Evolutionary conservation across 495 filamentous ascomycete genomes (phyloP).

Genomic region (Copromyces sp.): DNA sequence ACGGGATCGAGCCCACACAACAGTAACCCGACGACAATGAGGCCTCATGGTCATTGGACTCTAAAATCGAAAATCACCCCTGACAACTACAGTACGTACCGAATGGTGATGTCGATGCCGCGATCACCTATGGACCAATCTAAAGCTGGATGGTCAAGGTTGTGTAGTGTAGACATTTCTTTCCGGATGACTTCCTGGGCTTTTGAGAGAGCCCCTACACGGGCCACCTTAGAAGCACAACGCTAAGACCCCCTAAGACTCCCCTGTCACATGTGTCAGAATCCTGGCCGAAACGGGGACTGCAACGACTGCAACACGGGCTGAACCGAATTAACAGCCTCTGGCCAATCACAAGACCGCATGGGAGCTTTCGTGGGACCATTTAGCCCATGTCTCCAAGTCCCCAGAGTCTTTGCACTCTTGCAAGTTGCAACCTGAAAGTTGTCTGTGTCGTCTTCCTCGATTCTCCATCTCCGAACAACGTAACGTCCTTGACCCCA

Average conservation of each 20-base stretch:
- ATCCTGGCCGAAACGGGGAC: conserved; percentile 23
- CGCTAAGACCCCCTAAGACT: neutral
- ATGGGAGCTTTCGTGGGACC: neutral
- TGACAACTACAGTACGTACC: neutral
- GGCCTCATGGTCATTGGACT: neutral
- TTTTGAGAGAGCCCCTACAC: neutral
- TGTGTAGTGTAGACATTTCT: neutral
- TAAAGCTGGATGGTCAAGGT: neutral
- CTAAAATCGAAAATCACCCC: neutral
- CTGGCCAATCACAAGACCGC: neutral
- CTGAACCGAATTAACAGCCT: conserved; percentile 3
- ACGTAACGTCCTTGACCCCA: neutral
- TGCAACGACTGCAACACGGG: conserved; percentile 21
- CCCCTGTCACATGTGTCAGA: conserved; percentile 12
- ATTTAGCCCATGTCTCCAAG: neutral
- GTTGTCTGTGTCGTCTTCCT: neutral
- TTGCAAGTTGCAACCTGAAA: neutral
- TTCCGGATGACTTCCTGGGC: neutral
- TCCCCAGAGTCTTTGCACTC: neutral
- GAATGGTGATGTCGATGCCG: neutral
- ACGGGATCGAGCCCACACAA: neutral
- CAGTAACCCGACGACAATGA: neutral
- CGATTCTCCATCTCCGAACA: neutral
- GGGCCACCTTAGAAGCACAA: neutral
- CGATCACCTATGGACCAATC: neutral